Conservation (phyloP, 768 basidiomycete species). For the Pleurotus tuoliensis region DNA sequence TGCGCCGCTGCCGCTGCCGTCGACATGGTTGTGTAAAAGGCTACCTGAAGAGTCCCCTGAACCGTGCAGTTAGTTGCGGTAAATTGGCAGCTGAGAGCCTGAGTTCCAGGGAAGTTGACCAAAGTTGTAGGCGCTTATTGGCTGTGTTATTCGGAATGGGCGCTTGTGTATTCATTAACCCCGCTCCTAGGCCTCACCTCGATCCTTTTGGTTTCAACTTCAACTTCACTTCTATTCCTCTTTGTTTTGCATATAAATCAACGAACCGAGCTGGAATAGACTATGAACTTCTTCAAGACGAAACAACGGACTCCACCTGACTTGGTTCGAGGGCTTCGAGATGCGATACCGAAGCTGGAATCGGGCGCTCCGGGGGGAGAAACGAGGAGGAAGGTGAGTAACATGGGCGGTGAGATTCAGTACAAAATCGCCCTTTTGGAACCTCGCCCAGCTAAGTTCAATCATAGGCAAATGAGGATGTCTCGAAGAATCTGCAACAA, state of each 20-base stretch:
- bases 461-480: constrained; percentile 79
- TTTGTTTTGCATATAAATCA: background rate
- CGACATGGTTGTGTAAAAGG: background rate
- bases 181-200: background rate
- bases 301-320: constrained; percentile 87
- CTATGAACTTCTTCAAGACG: constrained; percentile 95
- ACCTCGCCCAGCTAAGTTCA: too few species aligned
- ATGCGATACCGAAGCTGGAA: constrained; percentile 77
- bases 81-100: too few species aligned
- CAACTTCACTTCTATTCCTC: background rate
- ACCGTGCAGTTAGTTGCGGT: too few species aligned
- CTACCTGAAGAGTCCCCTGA: background rate
- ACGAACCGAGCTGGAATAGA: background rate
- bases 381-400: constrained; percentile 70
- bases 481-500: constrained; percentile 84
- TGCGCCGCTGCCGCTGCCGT: constrained; percentile 47
- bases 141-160: too few species aligned
- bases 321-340: constrained; percentile 75
- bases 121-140: too few species aligned
- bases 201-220: constrained; percentile 3
- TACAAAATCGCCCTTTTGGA: too few species aligned
- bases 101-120: too few species aligned
- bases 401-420: too few species aligned
- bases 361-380: constrained; percentile 70
- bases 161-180: too few species aligned